Percentiles rank a stretch among this genome's conserved stretches.
Evolutionary conservation across 371 early-diverging fungal genomes (phyloP).

Genomic region (Apophysomyces ossiformis): DNA sequence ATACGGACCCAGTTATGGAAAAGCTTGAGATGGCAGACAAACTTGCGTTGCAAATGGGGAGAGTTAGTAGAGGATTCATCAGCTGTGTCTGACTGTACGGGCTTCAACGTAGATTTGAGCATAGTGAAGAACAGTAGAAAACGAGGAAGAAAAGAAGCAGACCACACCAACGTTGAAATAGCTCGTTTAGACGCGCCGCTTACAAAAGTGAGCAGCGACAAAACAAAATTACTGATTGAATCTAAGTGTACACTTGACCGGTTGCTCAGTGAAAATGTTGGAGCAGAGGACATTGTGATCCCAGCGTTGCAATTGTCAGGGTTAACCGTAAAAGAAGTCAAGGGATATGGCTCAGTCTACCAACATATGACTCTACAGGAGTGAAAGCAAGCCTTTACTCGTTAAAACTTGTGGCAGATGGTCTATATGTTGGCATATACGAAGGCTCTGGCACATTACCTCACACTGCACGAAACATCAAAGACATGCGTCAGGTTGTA

Average conservation of each 20-base stretch:
- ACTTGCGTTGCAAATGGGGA: slow-evolving; percentile 10
- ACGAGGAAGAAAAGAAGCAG: slow-evolving; percentile 1
- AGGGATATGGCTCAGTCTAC: not conserved
- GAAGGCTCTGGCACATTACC: not conserved
- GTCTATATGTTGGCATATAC: slow-evolving; percentile 5
- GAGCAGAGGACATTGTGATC: not conserved
- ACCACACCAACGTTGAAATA: not conserved
- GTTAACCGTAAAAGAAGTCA: not conserved
- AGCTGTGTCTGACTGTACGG: not conserved
- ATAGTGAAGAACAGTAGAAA: not conserved
- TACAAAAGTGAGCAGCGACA: not conserved
- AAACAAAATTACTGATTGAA: slow-evolving; percentile 3
- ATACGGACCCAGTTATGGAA: not conserved
- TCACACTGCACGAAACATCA: not conserved
- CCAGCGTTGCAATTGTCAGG: slow-evolving; percentile 8
- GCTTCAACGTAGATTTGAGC: slow-evolving; percentile 13
- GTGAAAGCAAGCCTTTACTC: not conserved
- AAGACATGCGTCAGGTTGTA: not conserved
- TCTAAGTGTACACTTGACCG: slow-evolving; percentile 6
- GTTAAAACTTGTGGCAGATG: not conserved
- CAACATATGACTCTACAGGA: not conserved
- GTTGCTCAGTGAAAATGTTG: not conserved
- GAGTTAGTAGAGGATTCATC: not conserved
- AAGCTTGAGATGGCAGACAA: not conserved
- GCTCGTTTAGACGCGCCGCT: not conserved